Base-by-base conservation (phyloP, 1,139 yeast genomes). In the Suhomyces guaymorum region DNA sequence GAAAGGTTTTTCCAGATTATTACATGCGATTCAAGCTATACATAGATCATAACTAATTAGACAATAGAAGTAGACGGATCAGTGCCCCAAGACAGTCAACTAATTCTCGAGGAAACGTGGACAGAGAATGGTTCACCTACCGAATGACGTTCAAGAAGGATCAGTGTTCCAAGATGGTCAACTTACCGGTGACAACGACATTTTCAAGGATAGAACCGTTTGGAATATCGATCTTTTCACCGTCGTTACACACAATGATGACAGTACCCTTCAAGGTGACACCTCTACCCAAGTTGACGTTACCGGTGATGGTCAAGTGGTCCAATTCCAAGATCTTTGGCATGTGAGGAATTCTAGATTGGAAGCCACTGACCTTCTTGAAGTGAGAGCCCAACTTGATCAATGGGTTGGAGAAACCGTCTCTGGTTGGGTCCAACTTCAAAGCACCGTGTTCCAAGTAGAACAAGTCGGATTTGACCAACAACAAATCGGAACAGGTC, bases 231-330 rank as follows among this genome's bases (percentile, higher is more conserved):
- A 92, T 92, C 69, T 80, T 87, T 60, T 88, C 94, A 46, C 97
- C 97, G 56, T 92, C 98, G 44, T 92, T 90, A 66, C 97, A 90
- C 39, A 92, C 98, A 51, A 92, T 88, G 54, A 92, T 92, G 44
- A 92, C 98, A 10, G 98, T 92, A 46, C 98, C 98, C 75, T 87
- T 92, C 57, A 92, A 77, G 37, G 87, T 82, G 49, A 94, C 95
- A 52, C 80, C 81, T 63, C 87, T 87, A 55, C 98, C 98, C 52
- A 92, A 75, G 53, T 67, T 80, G 33, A 94, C 98, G 59, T 92
- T 90, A 66, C 98, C 98, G 37, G 98, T 92, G 51, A 92, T 90
- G 38, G 98, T 92, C 59, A 92, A 80, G 63, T 92, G 98, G 61
- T 92, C 98, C 56, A 92, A 80, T 69, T 92, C 98, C 55, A 92